These are phyloP conservation scores for Cladophialophora psammophila DNA, from an alignment of 2,329 filamentous ascomycete species.

Conservation along the genomic window DNA sequence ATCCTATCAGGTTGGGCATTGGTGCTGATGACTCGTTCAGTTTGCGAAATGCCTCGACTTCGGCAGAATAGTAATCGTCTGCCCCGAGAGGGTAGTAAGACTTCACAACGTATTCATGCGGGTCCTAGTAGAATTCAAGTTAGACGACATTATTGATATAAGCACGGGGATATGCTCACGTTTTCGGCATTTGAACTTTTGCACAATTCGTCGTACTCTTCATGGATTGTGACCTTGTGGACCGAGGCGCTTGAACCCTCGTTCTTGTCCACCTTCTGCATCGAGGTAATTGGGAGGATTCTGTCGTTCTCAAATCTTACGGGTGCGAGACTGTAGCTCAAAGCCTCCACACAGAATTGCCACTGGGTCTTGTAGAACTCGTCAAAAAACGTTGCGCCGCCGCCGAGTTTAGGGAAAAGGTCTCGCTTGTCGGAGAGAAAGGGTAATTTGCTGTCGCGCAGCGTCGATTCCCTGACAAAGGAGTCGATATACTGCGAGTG, in stretches of 20 bases:
- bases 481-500: slow-evolving; percentile 11
- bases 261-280: slow-evolving; percentile 30
- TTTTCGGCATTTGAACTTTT: background rate
- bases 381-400: slow-evolving; percentile 34
- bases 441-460: slow-evolving; percentile 39
- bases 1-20: slow-evolving; percentile 25
- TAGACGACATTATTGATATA: background rate
- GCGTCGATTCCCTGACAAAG: slow-evolving; percentile 31
- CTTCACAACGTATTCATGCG: slow-evolving; percentile 41
- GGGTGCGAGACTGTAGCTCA: slow-evolving; percentile 37
- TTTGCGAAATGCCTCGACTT: slow-evolving; percentile 42
- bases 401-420: slow-evolving; percentile 35
- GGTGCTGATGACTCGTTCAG: slow-evolving; percentile 18
- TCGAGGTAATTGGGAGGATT: slow-evolving; percentile 42
- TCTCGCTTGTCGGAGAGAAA: slow-evolving; percentile 26
- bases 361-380: slow-evolving; percentile 43
- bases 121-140: background rate
- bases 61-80: slow-evolving; percentile 39
- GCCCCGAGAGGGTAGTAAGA: slow-evolving; percentile 39
- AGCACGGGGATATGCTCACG: background rate
- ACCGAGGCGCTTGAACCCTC: slow-evolving; percentile 34
- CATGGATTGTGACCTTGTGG: slow-evolving; percentile 42
- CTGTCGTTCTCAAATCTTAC: slow-evolving; percentile 38
- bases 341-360: slow-evolving; percentile 40
- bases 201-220: slow-evolving; percentile 40